Percentiles rank a stretch among this genome's conserved stretches.
phyloP scores from a whole-genome alignment of 1,284 basidiomycete species.

The Porphyrellus sp. region DNA sequence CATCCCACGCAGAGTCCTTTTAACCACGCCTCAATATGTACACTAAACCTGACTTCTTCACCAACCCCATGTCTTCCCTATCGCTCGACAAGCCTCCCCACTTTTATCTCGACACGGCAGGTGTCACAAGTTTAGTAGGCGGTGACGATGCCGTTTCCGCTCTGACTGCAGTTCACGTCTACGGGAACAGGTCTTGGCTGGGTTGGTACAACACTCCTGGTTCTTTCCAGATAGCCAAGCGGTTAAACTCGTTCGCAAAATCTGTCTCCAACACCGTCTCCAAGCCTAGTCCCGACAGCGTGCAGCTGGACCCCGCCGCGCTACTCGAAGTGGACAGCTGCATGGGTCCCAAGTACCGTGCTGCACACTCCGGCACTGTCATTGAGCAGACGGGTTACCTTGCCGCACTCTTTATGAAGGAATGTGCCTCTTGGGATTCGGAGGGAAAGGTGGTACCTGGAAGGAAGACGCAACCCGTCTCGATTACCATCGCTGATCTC shows the following conservation, averaged over 20 bases:
- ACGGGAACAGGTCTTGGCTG: slow-evolving; percentile 22
- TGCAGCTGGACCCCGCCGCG: slow-evolving; percentile 15
- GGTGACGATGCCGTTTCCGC: slow-evolving; percentile 28
- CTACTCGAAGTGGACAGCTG: slow-evolving; percentile 17
- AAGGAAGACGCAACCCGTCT: slow-evolving; percentile 14
- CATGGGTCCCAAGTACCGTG: slow-evolving; percentile 23
- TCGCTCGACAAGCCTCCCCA: background rate
- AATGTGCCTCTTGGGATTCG: slow-evolving; percentile 8
- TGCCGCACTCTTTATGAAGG: slow-evolving; percentile 19
- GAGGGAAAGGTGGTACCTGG: slow-evolving; percentile 7
- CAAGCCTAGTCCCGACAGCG: slow-evolving; percentile 4
- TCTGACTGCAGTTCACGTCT: slow-evolving; percentile 26
- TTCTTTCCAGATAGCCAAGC: slow-evolving; percentile 23
- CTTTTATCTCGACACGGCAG: slow-evolving; percentile 14
- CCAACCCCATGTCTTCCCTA: slow-evolving; percentile 1
- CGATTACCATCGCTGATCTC: slow-evolving; percentile 24
- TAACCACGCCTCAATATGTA: no score
- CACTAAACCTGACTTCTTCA: no score
- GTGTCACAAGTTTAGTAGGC: slow-evolving; percentile 17
- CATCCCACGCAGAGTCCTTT: no score
- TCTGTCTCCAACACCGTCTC: no score
- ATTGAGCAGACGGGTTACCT: slow-evolving; percentile 22
- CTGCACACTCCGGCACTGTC: slow-evolving; percentile 23
- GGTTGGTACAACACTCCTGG: slow-evolving; percentile 35
- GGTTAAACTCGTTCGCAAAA: slow-evolving; percentile 18